Conservation (phyloP, 768 basidiomycete genomes). For the Leccinellum albellum region DNA sequence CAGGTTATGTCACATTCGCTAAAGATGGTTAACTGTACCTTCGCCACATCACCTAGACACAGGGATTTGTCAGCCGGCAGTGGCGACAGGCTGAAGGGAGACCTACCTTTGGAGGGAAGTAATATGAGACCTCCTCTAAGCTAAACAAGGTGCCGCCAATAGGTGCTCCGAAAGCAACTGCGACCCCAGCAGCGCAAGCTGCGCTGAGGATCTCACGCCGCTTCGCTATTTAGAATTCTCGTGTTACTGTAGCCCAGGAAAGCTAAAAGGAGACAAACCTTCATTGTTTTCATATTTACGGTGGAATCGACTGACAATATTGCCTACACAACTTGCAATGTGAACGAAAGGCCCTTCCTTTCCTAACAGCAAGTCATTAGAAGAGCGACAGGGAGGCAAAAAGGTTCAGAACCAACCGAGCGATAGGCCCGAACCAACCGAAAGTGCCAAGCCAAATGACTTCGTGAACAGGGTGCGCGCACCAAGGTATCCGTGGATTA, state of each 20-base stretch:
- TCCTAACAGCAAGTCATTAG: slow-evolving; percentile 32
- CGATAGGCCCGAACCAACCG: slow-evolving; percentile 88
- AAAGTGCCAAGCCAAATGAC: slow-evolving; percentile 80
- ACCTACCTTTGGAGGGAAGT: slow-evolving; percentile 86
- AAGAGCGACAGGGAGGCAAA: slow-evolving; percentile 1
- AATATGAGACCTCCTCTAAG: slow-evolving; percentile 94
- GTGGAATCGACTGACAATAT: slow-evolving; percentile 84
- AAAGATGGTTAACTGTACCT: slow-evolving; percentile 47
- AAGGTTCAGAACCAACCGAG: slow-evolving; percentile 47
- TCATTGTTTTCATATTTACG: slow-evolving; percentile 94
- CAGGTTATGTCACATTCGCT: not conserved
- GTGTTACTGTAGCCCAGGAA: not conserved
- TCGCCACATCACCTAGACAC: slow-evolving; percentile 83
- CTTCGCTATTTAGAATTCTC: slow-evolving; percentile 54
- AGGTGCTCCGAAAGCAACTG: slow-evolving; percentile 95
- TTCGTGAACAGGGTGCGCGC: slow-evolving; percentile 87
- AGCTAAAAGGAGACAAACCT: slow-evolving; percentile 43
- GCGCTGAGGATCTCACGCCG: slow-evolving; percentile 93
- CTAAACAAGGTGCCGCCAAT: slow-evolving; percentile 92
- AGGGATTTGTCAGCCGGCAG: slow-evolving; percentile 1
- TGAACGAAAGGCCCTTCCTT: slow-evolving; percentile 85
- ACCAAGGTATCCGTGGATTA: slow-evolving; percentile 96
- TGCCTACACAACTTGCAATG: slow-evolving; percentile 89
- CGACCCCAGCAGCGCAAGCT: slow-evolving; percentile 95
- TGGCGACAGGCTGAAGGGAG: not conserved